These are phyloP conservation scores for Coffea humblotiana DNA, from an alignment of 305 asterid genomes.

Conservation along the genomic window DNA sequence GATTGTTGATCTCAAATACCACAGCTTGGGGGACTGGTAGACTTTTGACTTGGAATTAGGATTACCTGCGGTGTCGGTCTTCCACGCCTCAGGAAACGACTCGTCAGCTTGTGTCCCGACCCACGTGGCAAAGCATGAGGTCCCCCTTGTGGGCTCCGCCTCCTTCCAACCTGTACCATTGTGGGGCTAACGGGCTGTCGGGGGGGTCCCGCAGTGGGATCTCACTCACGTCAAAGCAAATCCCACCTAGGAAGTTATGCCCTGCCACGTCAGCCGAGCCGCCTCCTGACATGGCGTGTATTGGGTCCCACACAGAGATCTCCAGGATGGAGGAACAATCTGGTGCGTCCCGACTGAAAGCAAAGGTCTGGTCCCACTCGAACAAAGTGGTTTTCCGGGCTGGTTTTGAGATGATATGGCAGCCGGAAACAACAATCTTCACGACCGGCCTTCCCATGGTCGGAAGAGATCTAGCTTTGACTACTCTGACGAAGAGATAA, in stretches of 20 bases:
- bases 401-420: conserved; percentile 64
- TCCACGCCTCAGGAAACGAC: conserved; percentile 92
- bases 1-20: conserved; percentile 78
- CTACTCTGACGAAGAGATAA: conserved; percentile 72
- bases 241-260: conserved; percentile 70
- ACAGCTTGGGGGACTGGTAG: conserved; percentile 80
- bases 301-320: conserved; percentile 76
- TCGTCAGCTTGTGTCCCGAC: conserved; percentile 90
- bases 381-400: conserved; percentile 61
- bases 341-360: conserved; percentile 56
- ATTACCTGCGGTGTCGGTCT: conserved; percentile 61
- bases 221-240: conserved; percentile 81
- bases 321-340: conserved; percentile 71
- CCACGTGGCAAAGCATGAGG: conserved; percentile 90
- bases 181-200: conserved; percentile 85
- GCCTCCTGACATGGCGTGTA: conserved; percentile 21
- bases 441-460: conserved; percentile 68
- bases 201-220: conserved; percentile 91
- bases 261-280: conserved; percentile 41
- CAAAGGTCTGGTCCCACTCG: conserved; percentile 88
- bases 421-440: conserved; percentile 60
- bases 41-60: conserved; percentile 63
- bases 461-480: conserved; percentile 74
- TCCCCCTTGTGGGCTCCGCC: conserved; percentile 89
- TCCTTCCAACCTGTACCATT: conserved; percentile 88